Base-by-base conservation (phyloP, 1,284 basidiomycete species). In the Trametes sp. region DNA sequence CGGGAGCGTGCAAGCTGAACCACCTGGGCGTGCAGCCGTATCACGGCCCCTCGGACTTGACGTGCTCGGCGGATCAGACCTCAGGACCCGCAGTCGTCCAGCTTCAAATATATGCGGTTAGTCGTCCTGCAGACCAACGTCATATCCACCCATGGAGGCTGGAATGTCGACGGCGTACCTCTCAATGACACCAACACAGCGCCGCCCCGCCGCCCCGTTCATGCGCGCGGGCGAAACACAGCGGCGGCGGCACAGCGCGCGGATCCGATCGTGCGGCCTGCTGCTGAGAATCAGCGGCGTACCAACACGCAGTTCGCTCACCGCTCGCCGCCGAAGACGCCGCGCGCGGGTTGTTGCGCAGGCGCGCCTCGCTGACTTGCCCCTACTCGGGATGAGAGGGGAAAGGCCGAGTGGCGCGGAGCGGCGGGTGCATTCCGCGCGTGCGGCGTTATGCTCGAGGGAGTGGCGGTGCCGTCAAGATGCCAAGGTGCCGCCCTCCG, bases 381-480 rank as follows among this genome's bases (percentile, higher is more conserved):
- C 53, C 42, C 29, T 8, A 33, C 53, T 24, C 41, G 41, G 41
- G 38, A 53, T 36, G 7, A 36, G 8, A n/a, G 7, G 28, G 52
- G 21, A 54, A n/a, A 35, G 41, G 29, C 52, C 52, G 52, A 54
- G 6, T n/a, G 26, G 52, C 26, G 41, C 53, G 42, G 42, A 45
- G 28, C 38, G 11, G 29, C 42, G 41, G 53, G 10, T 24, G 41
- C 41, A 49, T 19, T 49, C 14, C 26, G 28, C 51, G 33, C 35
- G 51, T 10, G 51, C 31, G 31, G 31, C 31, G 31, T 33, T 33
- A 21, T 28, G 14, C 24, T 21, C 42, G n/a, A 10, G 1, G 19
- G n/a, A 41, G 53, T 54, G 53, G 53, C 53, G 53, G 53, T 54
- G 53, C 42, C n/a, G 29, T 29, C 41, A n/a, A 41, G 38, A 45